A percentile compares a stretch with the other conserved stretches of the same genome.
These are phyloP conservation scores for Echria macrotheca DNA, from an alignment of 495 filamentous ascomycete species.

Conservation along the genomic window DNA sequence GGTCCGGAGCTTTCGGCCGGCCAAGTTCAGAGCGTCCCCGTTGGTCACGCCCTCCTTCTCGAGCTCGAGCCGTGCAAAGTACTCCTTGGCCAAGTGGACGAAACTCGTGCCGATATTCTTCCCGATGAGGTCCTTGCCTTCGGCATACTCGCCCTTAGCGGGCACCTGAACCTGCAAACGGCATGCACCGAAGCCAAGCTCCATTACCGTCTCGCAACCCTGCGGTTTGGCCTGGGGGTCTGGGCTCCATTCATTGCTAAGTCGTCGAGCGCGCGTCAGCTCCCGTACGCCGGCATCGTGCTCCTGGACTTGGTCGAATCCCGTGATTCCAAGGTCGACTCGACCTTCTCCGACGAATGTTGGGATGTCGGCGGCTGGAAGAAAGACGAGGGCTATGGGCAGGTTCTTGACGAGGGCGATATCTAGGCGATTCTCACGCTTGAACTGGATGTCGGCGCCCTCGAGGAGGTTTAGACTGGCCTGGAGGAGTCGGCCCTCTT, in stretches of 20 bases:
- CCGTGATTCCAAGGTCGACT: conserved; percentile 92
- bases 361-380: conserved; percentile 94
- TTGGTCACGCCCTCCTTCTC: conserved; percentile 32
- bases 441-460: conserved; percentile 94
- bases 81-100: conserved; percentile 69
- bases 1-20: conserved; percentile 55
- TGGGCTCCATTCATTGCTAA: conserved; percentile 45
- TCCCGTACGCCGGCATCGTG: conserved; percentile 71
- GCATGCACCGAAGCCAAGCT: conserved; percentile 85
- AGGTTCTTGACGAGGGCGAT: conserved; percentile 95
- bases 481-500: conserved; percentile 88
- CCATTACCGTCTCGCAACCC: conserved; percentile 75
- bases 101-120: conserved; percentile 96
- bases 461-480: conserved; percentile 80
- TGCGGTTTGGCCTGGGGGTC: conserved; percentile 35
- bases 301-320: conserved; percentile 85
- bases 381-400: conserved; percentile 92
- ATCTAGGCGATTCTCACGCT: conserved; percentile 85
- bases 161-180: conserved; percentile 95
- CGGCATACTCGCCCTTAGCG: conserved; percentile 66
- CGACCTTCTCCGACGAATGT: conserved; percentile 93
- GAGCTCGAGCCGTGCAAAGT: conserved; percentile 73
- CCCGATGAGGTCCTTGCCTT: conserved; percentile 76
- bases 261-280: conserved; percentile 43
- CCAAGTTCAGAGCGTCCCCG: conserved; percentile 20